Conservation (phyloP, 78 protist species). For the Fonticula alba region DNA sequence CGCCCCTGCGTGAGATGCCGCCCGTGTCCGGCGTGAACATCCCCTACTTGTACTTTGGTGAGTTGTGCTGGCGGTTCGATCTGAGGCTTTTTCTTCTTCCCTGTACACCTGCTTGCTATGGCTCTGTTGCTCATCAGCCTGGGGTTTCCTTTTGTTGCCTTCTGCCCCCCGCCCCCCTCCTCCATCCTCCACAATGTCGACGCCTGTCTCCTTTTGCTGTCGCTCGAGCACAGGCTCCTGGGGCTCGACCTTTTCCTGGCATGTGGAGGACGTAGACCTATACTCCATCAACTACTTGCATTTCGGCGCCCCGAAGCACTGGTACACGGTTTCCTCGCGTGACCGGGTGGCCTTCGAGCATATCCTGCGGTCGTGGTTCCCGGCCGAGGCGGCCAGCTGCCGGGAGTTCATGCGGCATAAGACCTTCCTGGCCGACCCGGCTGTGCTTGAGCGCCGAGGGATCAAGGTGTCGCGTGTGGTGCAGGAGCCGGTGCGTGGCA, state of each 20-base stretch:
- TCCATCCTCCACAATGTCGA: too few relatives aligned
- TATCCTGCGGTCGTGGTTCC: background rate
- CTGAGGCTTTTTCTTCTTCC: too few relatives aligned
- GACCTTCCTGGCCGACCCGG: slow-evolving; percentile 1
- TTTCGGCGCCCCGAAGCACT: slow-evolving; percentile 26
- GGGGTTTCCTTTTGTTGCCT: too few relatives aligned
- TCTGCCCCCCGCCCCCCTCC: too few relatives aligned
- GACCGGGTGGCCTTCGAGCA: background rate
- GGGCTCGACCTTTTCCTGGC: slow-evolving; percentile 23
- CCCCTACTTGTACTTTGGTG: slow-evolving; percentile 57
- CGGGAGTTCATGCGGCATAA: slow-evolving; percentile 20
- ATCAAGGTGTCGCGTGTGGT: too few relatives aligned
- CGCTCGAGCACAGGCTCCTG: too few relatives aligned
- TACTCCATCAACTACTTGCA: slow-evolving; percentile 32
- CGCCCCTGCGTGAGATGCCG: too few relatives aligned
- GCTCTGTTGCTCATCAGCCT: too few relatives aligned
- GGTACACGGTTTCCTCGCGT: slow-evolving; percentile 2
- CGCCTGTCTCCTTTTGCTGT: too few relatives aligned
- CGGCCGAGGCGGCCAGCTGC: background rate
- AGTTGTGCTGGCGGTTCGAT: slow-evolving; percentile 21
- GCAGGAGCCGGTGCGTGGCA: too few relatives aligned
- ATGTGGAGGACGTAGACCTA: slow-evolving; percentile 30
- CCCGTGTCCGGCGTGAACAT: slow-evolving; percentile 9
- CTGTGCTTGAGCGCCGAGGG: background rate
- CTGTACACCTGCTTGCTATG: too few relatives aligned